Conservation (phyloP, 768 basidiomycete genomes). For the Solioccasus polychromus region DNA sequence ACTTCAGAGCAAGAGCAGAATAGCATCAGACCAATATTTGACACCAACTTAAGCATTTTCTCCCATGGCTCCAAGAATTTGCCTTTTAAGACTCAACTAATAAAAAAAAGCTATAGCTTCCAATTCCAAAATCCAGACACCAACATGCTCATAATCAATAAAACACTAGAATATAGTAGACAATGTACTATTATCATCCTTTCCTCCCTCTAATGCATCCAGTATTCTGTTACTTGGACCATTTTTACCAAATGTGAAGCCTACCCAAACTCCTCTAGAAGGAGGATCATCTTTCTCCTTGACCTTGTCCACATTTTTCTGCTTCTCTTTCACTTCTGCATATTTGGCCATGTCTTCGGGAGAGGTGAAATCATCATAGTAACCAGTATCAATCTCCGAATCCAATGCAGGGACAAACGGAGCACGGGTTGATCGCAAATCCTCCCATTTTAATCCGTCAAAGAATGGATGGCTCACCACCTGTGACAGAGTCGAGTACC, state of each 20-base stretch:
- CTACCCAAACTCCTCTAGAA: constrained; percentile 82
- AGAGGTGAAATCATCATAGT: constrained; percentile 89
- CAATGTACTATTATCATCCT: constrained; percentile 48
- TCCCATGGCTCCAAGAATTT: no score
- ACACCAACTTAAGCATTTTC: no score
- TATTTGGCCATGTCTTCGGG: constrained; percentile 98
- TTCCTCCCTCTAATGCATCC: constrained; percentile 29
- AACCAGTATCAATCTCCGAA: constrained; percentile 91
- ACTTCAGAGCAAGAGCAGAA: no score
- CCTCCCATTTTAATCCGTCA: constrained; percentile 67
- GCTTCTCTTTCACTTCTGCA: constrained; percentile 97
- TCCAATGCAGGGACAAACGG: constrained; percentile 96
- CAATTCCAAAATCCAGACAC: no score
- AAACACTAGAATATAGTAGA: constrained; percentile 54
- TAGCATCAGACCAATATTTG: no score
- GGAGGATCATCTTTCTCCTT: constrained; percentile 80
- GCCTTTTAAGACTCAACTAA: no score
- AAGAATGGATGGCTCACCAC: constrained; percentile 85
- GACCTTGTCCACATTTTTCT: constrained; percentile 88
- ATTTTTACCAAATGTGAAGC: constrained; percentile 90
- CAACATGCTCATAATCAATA: no score
- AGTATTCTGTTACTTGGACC: constrained; percentile 51
- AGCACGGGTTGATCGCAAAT: constrained; percentile 69
- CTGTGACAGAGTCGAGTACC: constrained; percentile 72
- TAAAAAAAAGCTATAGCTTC: no score